These are phyloP conservation scores for Immersiella caudata DNA, from an alignment of 495 filamentous ascomycete species.

Conservation along the genomic window DNA sequence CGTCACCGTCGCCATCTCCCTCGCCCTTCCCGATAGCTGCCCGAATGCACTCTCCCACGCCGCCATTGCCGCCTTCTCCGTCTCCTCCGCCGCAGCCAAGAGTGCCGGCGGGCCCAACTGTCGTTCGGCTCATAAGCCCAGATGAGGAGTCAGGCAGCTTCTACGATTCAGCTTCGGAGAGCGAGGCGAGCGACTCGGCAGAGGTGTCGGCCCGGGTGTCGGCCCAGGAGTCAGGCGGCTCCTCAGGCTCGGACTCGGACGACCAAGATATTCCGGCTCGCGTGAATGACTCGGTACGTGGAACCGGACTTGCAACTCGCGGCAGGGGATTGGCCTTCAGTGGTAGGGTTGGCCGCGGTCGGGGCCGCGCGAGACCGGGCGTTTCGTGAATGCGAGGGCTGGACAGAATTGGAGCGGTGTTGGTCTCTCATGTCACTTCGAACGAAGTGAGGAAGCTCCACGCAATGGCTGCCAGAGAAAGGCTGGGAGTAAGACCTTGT, in stretches of 20 bases:
- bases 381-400: not conserved
- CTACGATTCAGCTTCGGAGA: not conserved
- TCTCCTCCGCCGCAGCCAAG: slow-evolving; percentile 14
- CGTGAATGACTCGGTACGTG: slow-evolving; percentile 8
- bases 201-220: slow-evolving; percentile 5
- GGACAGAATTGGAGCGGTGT: not conserved
- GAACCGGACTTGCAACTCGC: slow-evolving; percentile 4
- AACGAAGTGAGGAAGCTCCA: no score
- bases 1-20: slow-evolving; percentile 5
- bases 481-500: no score
- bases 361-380: slow-evolving; percentile 15
- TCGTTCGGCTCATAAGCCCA: slow-evolving; percentile 34
- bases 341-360: slow-evolving; percentile 24
- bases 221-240: not conserved
- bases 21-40: not conserved
- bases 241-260: slow-evolving; percentile 26
- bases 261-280: slow-evolving; percentile 38
- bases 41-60: not conserved
- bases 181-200: slow-evolving; percentile 15
- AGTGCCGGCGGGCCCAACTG: slow-evolving; percentile 29
- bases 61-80: slow-evolving; percentile 14
- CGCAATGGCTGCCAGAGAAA: no score
- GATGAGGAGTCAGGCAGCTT: slow-evolving; percentile 24
- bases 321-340: slow-evolving; percentile 16
- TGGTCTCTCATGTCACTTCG: no score